Base-by-base conservation (phyloP, 495 filamentous ascomycete species). In the Immersiella caudata region DNA sequence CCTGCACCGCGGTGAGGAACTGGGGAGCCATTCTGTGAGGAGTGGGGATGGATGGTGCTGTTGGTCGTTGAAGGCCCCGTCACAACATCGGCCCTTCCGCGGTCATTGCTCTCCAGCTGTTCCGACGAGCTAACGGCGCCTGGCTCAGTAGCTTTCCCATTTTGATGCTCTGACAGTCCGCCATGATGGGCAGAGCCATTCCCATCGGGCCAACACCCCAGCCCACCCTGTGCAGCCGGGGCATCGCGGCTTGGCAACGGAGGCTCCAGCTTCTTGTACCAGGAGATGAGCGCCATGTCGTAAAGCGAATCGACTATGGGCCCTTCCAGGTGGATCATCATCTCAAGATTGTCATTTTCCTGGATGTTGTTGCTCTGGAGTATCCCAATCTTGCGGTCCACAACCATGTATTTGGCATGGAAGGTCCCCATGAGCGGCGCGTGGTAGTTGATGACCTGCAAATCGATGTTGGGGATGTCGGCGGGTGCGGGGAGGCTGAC, bases 271-370 rank as follows among this genome's bases (percentile, higher is more conserved):
- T 81, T 77, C 60, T 87, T 89, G 55, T 88, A 80, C 90, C 90
- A 94, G 0, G 88, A 89, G 7, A 93, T 80, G 40, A 94, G 75
- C 5, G 87, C 87, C 62, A 86, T 86, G 66, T 94, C 91, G 68
- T 91, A 93, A 40, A 94, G 71, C 2, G 85, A 84, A 72, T 93
- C 90, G 0, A 93, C 90, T 67, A 93, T 89, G 0, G 90, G 87
- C 0, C 91, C 91, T 73, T 94, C 90, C 14, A 93, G 70, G 36
- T 91, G 89, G n/a, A 85, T 78, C 82, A 92, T 85, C 91, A 94
- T 94, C 78, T 93, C 90, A 52, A 91, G 46, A 67, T 93, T 93
- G 67, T 91, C 88, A 63, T 91, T 92, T 66, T 92, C 90, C 79
- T 89, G 87, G 58, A 93, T 89, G 67, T 93, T 93, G 72, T 91